phyloP scores from a whole-genome alignment of 1,139 yeast species.

The Debaryomycetaceae sp. region DNA sequence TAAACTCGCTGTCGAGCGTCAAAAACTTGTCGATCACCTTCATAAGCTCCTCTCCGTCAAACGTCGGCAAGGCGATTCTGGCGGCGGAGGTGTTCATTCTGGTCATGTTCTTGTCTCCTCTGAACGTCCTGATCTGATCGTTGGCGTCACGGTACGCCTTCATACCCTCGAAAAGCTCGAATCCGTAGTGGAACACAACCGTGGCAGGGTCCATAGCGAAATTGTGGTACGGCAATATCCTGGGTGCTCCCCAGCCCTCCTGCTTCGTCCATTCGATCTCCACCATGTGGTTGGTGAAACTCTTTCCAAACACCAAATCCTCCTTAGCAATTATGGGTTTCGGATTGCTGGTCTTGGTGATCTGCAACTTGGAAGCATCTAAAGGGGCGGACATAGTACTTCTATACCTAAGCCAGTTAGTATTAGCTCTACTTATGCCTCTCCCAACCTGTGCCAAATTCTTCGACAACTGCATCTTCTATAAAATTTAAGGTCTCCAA shows the following conservation, averaged over 20 bases:
- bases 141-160: slow-evolving; percentile 81
- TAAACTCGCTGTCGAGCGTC: slow-evolving; percentile 66
- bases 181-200: slow-evolving; percentile 89
- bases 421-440: background rate
- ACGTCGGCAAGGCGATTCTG: slow-evolving; percentile 82
- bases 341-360: slow-evolving; percentile 58
- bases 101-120: slow-evolving; percentile 87
- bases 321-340: slow-evolving; percentile 69
- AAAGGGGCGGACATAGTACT: slow-evolving; percentile 24
- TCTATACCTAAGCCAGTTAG: slow-evolving; percentile 3
- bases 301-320: slow-evolving; percentile 76
- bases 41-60: slow-evolving; percentile 73
- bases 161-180: slow-evolving; percentile 93
- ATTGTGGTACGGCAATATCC: slow-evolving; percentile 79
- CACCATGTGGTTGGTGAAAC: slow-evolving; percentile 89
- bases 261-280: slow-evolving; percentile 77
- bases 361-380: slow-evolving; percentile 65
- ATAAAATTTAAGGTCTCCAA: background rate
- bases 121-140: slow-evolving; percentile 73
- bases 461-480: background rate
- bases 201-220: slow-evolving; percentile 80
- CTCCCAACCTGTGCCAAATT: background rate
- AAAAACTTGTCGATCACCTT: slow-evolving; percentile 74
- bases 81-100: slow-evolving; percentile 87
- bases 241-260: slow-evolving; percentile 83